Conservation (phyloP, 306 rosid species). For the Oemleria cerasiformis region DNA sequence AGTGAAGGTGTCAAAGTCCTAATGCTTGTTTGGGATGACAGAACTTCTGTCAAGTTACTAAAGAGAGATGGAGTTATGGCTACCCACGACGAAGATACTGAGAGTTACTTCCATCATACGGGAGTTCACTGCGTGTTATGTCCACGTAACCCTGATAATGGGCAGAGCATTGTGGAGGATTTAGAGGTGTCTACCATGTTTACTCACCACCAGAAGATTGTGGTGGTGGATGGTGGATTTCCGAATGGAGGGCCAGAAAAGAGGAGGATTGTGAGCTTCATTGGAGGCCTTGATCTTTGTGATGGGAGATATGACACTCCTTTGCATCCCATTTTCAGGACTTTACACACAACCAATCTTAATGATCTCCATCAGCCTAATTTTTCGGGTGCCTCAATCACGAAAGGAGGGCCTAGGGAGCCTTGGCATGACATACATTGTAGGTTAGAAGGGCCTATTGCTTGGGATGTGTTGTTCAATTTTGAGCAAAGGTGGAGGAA, state of each 20-base stretch:
- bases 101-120: slow-evolving; percentile 33
- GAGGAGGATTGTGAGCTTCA: slow-evolving; percentile 45
- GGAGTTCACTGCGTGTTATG: slow-evolving; percentile 41
- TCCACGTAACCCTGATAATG: slow-evolving; percentile 41
- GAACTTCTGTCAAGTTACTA: slow-evolving; percentile 41
- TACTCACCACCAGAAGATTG: slow-evolving; percentile 54
- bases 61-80: slow-evolving; percentile 50
- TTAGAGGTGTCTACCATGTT: slow-evolving; percentile 43
- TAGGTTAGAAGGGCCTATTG: slow-evolving; percentile 40
- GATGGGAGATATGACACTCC: slow-evolving; percentile 62
- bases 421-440: slow-evolving; percentile 60
- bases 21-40: slow-evolving; percentile 61
- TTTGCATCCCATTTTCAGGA: slow-evolving; percentile 39
- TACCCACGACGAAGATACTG: slow-evolving; percentile 52
- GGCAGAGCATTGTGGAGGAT: slow-evolving; percentile 28
- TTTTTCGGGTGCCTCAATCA: slow-evolving; percentile 28
- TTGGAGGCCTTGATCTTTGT: slow-evolving; percentile 58
- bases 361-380: slow-evolving; percentile 48
- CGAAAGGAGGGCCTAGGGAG: slow-evolving; percentile 51
- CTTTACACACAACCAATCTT: slow-evolving; percentile 26
- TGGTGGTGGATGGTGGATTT: slow-evolving; percentile 37
- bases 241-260: slow-evolving; percentile 21
- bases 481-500: slow-evolving; percentile 54
- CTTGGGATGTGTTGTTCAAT: slow-evolving; percentile 48
- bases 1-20: slow-evolving; percentile 42